Evolutionary conservation across 192 early-diverging fungal species (phyloP), one percentile per base, ranked within the genome.

Genomic region (Backusella mclennaniae): DNA sequence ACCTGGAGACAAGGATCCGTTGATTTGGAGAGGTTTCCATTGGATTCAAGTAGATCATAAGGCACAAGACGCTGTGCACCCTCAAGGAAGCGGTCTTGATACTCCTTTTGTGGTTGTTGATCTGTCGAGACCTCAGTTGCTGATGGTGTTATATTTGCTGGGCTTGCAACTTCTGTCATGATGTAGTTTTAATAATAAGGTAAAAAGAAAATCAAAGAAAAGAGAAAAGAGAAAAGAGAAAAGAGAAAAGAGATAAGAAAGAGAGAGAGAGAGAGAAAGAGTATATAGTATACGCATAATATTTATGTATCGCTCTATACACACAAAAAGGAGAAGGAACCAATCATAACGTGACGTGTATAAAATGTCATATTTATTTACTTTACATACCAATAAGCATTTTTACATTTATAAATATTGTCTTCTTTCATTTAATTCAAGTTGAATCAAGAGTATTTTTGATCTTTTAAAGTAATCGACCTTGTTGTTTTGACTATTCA

Each of bases 21-120:
- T 29, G 84, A 85, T 69, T 86, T 82, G 53, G 79, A 73, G 39
- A 80, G 53, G 67, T 83, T 88, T 56, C 81, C 81, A 53, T 82
- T 79, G 46, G 80, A 71, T 74, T 84, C 84, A 17, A 88, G 74
- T 31, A 88, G 78, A 74, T 88, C 87, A 78, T 80, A 88, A 71
- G 83, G 84, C 36, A 82, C 70, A 42, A 84, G 63, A 52, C 73
- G 83, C 6, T 82, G 78, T 26, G 74, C 52, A 14, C 82, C 82
- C 66, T 84, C 79, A 19, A 84, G 69, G 69, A 78, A 84, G 17
- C 78, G 82, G 69, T 84, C 82, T 53, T 84, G 72, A 15, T 84
- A 84, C 19, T 69, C 71, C 5, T 67, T 73, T 59, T 2, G 33
- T 3, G 38, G 69, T 41, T 75, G 46, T 1, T 69, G 56, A 12